Evolutionary conservation across 768 basidiomycete genomes (phyloP), one percentile per base, ranked within the genome.

Genomic region (Kockovaella imperatae): DNA sequence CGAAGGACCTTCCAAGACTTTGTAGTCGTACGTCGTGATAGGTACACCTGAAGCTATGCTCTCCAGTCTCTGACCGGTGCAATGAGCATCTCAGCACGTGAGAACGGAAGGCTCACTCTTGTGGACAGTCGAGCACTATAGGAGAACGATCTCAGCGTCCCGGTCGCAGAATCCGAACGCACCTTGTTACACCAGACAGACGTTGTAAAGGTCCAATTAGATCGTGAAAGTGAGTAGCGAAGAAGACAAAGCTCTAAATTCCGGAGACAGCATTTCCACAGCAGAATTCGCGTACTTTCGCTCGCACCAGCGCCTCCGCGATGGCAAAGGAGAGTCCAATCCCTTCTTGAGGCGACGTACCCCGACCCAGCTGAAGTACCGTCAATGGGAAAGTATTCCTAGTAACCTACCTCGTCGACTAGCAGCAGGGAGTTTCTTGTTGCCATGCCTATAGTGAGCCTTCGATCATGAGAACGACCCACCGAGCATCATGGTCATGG

Each of bases 201-300:
- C 78, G 75, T 1, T 82, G 81, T 4, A 96, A 77, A 1, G 87
- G 86, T 18, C 75, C 79, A 1, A 81, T 77, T 4, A 97, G 76
- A 59, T 95, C 89, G 41, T 76, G 74, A 62, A 89, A 91, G 67
- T 93, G 93, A 79, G 93, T 97, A 5, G 87, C 83, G 64, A 99
- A 97, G 70, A 96, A 85, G 1, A 85, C 84, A 57, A 86, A 87
- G 10, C 82, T 76, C 88, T 93, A 45, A 3, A 13, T 18, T 11
- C 7, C 2, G 1, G 5, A 15, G 25, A 5, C 31, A 43, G 7
- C 4, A 25, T 49, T 17, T 10, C 7, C 6, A 35, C 21, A n/a
- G n/a, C 28, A 18, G 34, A 32, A 18, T 20, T 14, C 18, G 28
- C 46, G 75, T 26, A 85, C 90, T 75, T 85, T 86, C 39, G 78